A percentile compares a stretch with the other conserved stretches of the same genome.
Conservation (phyloP, 305 asterid species). For the Rubia peregrina region DNA sequence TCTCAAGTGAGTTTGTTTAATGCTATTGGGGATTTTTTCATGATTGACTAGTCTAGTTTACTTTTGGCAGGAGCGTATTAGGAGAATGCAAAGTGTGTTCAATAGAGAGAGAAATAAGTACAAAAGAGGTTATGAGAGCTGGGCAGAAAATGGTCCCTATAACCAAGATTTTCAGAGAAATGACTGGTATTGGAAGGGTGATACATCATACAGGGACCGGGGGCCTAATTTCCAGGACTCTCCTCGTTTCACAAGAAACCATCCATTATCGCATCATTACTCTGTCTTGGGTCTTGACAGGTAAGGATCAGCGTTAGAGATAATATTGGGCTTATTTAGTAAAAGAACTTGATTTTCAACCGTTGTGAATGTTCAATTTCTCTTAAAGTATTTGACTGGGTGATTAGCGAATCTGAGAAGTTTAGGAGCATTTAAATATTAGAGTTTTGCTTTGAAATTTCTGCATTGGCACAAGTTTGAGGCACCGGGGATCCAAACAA, state of each 20-base stretch:
- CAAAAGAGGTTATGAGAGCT: conserved; percentile 68
- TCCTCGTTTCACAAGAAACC: conserved; percentile 37
- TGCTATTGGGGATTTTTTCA: conserved; percentile 4
- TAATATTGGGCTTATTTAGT: not conserved
- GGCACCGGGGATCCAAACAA: not conserved
- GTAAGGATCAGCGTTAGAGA: conserved; percentile 21
- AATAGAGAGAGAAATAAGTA: conserved; percentile 75
- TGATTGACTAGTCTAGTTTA: conserved; percentile 19
- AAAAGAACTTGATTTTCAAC: not conserved
- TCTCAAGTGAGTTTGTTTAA: not conserved
- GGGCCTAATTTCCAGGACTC: conserved; percentile 47
- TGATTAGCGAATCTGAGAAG: not conserved
- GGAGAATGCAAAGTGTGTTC: conserved; percentile 91
- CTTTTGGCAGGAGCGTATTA: conserved; percentile 68
- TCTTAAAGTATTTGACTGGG: not conserved
- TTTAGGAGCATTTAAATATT: not conserved
- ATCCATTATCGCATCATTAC: conserved; percentile 72
- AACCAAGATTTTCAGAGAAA: conserved; percentile 83
- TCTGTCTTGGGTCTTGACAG: conserved; percentile 91
- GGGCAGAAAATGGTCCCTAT: conserved; percentile 69
- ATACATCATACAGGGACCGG: conserved; percentile 47
- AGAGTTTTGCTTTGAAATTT: not conserved
- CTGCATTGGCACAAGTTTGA: not conserved
- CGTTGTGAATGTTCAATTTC: not conserved
- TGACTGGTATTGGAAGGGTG: conserved; percentile 94